phyloP scores from a whole-genome alignment of 495 filamentous ascomycete genomes.

The Hypomontagnella monticulosa region DNA sequence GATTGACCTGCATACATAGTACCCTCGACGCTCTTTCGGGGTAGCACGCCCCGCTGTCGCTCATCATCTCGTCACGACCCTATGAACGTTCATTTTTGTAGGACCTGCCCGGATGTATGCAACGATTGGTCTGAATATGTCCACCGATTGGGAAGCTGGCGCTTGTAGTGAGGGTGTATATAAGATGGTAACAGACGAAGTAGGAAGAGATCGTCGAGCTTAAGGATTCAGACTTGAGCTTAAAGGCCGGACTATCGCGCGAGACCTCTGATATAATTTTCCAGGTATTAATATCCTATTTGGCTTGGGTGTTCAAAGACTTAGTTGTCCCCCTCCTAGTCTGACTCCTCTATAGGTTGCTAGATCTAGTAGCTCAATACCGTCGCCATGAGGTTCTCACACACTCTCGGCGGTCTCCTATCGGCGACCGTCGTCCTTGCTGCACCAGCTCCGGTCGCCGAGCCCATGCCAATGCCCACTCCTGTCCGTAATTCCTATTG shows the following conservation, averaged over 20 bases:
- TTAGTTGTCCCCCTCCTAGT: background rate
- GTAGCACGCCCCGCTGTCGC: background rate
- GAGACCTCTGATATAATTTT: background rate
- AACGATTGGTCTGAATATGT: conserved; percentile 14
- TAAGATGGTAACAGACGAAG: background rate
- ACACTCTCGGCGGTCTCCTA: conserved; percentile 34
- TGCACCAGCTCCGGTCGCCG: conserved; percentile 43
- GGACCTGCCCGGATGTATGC: conserved; percentile 14
- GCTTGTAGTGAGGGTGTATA: conserved; percentile 15
- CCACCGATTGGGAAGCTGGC: conserved; percentile 16
- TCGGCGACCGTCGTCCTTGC: conserved; percentile 40
- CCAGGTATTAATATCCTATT: conserved; percentile 6
- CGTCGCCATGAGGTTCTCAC: conserved; percentile 40
- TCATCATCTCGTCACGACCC: conserved; percentile 8
- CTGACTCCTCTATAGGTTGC: background rate
- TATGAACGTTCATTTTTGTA: conserved; percentile 10
- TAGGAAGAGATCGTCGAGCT: conserved; percentile 3
- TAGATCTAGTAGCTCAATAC: background rate
- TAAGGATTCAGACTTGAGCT: background rate
- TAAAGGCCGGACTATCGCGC: background rate
- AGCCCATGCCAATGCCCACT: conserved; percentile 44
- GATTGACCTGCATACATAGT: background rate
- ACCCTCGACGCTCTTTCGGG: background rate
- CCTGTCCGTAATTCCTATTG: conserved; percentile 41
- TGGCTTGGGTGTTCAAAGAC: background rate